phyloP scores from a whole-genome alignment of 164 flowering plant species.

The Tetrastigma voinierianum region DNA sequence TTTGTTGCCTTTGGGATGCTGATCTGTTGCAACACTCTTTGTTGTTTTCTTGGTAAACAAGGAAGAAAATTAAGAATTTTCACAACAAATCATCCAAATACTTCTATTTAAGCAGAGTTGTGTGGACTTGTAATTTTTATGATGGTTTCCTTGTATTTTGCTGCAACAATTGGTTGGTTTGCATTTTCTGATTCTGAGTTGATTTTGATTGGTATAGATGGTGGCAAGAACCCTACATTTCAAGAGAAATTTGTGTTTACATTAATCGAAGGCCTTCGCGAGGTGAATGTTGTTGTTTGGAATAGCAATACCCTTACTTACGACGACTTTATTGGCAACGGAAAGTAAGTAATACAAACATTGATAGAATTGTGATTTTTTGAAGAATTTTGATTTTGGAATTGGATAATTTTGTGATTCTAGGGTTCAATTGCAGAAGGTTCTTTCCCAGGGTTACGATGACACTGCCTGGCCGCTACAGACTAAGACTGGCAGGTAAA shows the following conservation, averaged over 20 bases:
- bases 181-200: background rate
- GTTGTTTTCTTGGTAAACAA: too few species aligned
- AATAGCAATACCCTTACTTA: constrained; percentile 71
- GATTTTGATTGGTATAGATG: constrained; percentile 44
- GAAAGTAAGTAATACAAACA: constrained; percentile 50
- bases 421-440: constrained; percentile 80
- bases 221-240: constrained; percentile 76
- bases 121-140: too few species aligned
- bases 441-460: constrained; percentile 74
- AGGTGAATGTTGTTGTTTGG: constrained; percentile 66
- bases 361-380: constrained; percentile 1
- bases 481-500: constrained; percentile 66
- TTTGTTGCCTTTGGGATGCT: too few species aligned
- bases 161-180: too few species aligned
- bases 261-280: constrained; percentile 75
- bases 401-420: constrained; percentile 13
- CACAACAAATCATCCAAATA: too few species aligned
- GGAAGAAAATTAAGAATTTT: too few species aligned
- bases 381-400: background rate
- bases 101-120: too few species aligned
- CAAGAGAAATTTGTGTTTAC: constrained; percentile 79
- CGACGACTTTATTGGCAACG: constrained; percentile 84
- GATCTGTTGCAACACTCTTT: too few species aligned
- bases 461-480: constrained; percentile 73
- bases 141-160: too few species aligned